These are phyloP conservation scores for Arabis hirsuta DNA, from an alignment of 345 rosid species.

Conservation along the genomic window DNA sequence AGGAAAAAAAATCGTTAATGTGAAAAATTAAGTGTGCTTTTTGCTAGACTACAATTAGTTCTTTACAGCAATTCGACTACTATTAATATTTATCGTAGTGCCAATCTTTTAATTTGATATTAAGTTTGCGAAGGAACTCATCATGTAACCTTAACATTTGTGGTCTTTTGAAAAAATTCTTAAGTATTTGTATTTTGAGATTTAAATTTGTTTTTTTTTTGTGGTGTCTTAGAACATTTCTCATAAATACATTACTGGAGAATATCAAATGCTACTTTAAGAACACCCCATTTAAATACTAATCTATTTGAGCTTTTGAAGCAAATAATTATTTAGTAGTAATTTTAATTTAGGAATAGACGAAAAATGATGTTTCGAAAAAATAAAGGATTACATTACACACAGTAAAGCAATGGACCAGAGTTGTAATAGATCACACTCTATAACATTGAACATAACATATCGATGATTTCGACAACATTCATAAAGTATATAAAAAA, in stretches of 20 bases:
- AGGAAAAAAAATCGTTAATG: no score
- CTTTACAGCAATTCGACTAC: no score
- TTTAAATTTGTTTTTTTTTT: no score
- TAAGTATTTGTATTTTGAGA: neutral
- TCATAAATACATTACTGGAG: neutral
- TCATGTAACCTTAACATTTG: no score
- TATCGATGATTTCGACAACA: conserved; percentile 32
- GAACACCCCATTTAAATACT: no score
- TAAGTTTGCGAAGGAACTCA: no score
- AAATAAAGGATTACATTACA: conserved; percentile 12
- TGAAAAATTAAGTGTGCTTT: no score
- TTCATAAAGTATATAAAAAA: conserved; percentile 30
- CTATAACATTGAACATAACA: conserved; percentile 24
- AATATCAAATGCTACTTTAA: neutral
- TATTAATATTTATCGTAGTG: no score
- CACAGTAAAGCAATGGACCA: conserved; percentile 29
- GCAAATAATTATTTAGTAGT: neutral
- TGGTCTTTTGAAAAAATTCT: neutral
- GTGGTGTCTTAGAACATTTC: no score
- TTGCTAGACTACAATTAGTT: no score
- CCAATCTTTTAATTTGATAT: no score
- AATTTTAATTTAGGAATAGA: neutral
- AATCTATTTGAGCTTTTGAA: neutral
- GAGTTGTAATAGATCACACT: conserved; percentile 4
- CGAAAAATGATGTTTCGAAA: neutral